phyloP scores from a whole-genome alignment of 169 alveolate species.

The Plasmodium malariae region DNA sequence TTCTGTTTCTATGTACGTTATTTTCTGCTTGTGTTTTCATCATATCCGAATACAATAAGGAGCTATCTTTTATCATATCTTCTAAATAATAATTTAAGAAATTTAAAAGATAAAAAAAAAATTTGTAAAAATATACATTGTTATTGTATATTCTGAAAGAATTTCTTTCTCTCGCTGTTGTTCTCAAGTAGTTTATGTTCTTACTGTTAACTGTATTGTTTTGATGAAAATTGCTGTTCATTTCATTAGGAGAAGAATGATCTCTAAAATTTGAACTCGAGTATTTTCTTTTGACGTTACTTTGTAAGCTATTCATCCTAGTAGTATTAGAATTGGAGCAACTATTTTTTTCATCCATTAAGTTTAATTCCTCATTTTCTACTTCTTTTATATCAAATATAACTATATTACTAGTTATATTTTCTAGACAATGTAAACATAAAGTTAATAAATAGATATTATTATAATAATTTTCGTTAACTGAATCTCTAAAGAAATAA shows the following conservation, averaged over 20 bases:
- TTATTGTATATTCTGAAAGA: constrained; percentile 54
- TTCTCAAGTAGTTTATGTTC: constrained; percentile 42
- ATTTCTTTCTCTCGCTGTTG: constrained; percentile 41
- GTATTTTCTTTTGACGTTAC: constrained; percentile 59
- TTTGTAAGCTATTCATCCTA: constrained; percentile 47
- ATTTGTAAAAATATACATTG: constrained; percentile 56
- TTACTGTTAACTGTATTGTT: constrained; percentile 13
- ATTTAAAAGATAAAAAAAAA: constrained; percentile 70
- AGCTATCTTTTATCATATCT: constrained; percentile 75
- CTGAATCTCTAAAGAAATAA: constrained; percentile 71
- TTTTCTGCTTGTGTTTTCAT: constrained; percentile 74
- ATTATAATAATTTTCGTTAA: constrained; percentile 74
- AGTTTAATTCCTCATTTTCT: constrained; percentile 59
- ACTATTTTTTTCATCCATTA: constrained; percentile 25
- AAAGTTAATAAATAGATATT: constrained; percentile 69
- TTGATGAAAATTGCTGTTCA: constrained; percentile 49
- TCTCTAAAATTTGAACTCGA: constrained; percentile 55
- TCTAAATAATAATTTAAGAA: constrained; percentile 73
- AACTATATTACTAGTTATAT: constrained; percentile 73
- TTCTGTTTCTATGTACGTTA: constrained; percentile 70
- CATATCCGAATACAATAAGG: constrained; percentile 72
- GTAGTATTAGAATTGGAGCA: neutral
- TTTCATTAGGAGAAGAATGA: constrained; percentile 49
- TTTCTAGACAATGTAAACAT: constrained; percentile 76
- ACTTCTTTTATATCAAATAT: constrained; percentile 61